A percentile compares a stretch with the other conserved stretches of the same genome.
phyloP scores from a whole-genome alignment of 75 land plant species.

The Sequoiadendron giganteum region DNA sequence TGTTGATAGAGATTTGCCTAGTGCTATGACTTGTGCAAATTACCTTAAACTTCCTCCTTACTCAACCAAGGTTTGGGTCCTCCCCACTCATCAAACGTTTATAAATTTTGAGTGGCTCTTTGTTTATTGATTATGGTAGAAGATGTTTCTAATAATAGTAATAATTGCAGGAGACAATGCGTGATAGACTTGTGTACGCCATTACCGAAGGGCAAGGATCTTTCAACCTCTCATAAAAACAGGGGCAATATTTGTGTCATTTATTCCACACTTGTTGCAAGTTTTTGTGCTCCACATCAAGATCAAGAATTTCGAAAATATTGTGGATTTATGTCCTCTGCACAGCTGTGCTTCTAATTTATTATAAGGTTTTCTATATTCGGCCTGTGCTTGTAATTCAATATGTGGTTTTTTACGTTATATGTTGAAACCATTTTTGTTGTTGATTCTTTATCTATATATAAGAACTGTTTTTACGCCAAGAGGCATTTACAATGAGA shows the following conservation, averaged over 20 bases:
- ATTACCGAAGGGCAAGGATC: slow-evolving; percentile 91
- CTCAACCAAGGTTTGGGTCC: slow-evolving; percentile 54
- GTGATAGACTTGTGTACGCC: slow-evolving; percentile 72
- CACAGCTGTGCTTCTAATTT: too few relatives aligned
- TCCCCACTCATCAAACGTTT: neutral
- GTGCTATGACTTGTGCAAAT: slow-evolving; percentile 91
- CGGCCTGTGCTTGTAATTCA: too few relatives aligned
- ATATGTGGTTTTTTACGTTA: too few relatives aligned
- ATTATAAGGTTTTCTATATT: too few relatives aligned
- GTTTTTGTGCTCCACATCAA: neutral
- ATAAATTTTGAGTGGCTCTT: neutral
- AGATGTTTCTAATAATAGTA: slow-evolving; percentile 1
- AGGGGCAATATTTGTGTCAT: neutral
- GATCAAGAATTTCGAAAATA: neutral
- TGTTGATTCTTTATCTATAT: too few relatives aligned
- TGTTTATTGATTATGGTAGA: neutral
- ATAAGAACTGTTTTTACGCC: too few relatives aligned
- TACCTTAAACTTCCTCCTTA: slow-evolving; percentile 87
- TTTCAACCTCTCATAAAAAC: slow-evolving; percentile 62
- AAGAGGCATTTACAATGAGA: too few relatives aligned
- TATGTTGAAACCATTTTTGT: too few relatives aligned
- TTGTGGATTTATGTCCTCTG: neutral
- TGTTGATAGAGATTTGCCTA: slow-evolving; percentile 68
- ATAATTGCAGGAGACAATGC: slow-evolving; percentile 59
- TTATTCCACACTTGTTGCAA: neutral